phyloP scores from a whole-genome alignment of 768 basidiomycete genomes.

The Podaxis sp. region DNA sequence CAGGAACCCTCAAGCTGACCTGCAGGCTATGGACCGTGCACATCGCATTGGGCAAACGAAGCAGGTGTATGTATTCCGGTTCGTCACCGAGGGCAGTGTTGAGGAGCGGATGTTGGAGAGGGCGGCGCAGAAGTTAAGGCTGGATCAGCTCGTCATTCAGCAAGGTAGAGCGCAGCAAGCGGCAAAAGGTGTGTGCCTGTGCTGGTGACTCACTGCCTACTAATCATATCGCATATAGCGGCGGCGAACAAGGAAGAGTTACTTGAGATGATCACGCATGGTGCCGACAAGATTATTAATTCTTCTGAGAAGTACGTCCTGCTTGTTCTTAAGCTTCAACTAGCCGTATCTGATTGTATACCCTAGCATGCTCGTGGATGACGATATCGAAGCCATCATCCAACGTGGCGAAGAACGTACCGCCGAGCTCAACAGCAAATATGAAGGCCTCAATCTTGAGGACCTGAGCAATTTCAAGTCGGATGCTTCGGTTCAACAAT shows the following conservation, averaged over 20 bases:
- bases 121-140: slow-evolving; percentile 90
- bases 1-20: slow-evolving; percentile 98
- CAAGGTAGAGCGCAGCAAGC: slow-evolving; percentile 83
- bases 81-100: slow-evolving; percentile 93
- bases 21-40: slow-evolving; percentile 98
- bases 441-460: slow-evolving; percentile 90
- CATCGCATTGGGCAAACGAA: slow-evolving; percentile 97
- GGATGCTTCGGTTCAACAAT: slow-evolving; percentile 86
- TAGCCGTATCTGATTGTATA: not conserved
- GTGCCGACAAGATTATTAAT: slow-evolving; percentile 96
- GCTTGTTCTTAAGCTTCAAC: not conserved
- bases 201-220: not conserved
- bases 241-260: slow-evolving; percentile 95
- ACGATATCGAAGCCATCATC: slow-evolving; percentile 95
- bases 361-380: slow-evolving; percentile 70
- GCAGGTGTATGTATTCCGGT: slow-evolving; percentile 97
- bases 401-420: slow-evolving; percentile 89
- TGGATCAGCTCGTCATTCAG: slow-evolving; percentile 97
- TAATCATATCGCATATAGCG: slow-evolving; percentile 39
- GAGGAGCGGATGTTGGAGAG: slow-evolving; percentile 95
- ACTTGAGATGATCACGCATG: slow-evolving; percentile 97
- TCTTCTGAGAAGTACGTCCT: slow-evolving; percentile 62
- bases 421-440: slow-evolving; percentile 84
- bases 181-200: slow-evolving; percentile 56
- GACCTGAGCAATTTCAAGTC: slow-evolving; percentile 97